These are phyloP conservation scores for Acanthamoeba culbertsoni DNA, from an alignment of 208 protist species.

Conservation along the genomic window DNA sequence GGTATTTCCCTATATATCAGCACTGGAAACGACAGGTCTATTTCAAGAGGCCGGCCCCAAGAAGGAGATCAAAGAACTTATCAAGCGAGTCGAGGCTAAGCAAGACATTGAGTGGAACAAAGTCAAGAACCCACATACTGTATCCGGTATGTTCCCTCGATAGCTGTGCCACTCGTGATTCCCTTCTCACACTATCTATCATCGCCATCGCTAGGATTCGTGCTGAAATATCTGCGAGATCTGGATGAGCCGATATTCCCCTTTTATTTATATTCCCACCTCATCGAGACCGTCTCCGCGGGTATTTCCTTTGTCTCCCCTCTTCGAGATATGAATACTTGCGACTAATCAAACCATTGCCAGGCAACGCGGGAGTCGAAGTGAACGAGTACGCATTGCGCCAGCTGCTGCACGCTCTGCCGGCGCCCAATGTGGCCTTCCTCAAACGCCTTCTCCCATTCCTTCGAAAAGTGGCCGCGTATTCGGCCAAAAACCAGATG, in stretches of 20 bases:
- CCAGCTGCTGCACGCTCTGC: not conserved
- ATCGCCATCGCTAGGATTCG: not conserved
- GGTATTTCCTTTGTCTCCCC: not conserved
- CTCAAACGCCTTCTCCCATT: conserved; percentile 12
- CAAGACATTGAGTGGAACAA: not conserved
- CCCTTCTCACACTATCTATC: not conserved
- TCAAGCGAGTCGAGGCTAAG: conserved; percentile 12
- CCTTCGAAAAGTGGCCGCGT: not conserved
- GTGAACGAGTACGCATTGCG: not conserved
- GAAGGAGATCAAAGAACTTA: conserved; percentile 32
- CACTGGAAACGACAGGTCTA: not conserved
- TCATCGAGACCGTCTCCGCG: not conserved
- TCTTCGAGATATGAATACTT: not conserved
- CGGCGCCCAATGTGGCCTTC: not conserved
- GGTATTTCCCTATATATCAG: not conserved
- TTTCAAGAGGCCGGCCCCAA: not conserved
- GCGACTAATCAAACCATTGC: not conserved
- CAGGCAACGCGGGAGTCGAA: not conserved
- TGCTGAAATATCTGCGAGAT: not conserved
- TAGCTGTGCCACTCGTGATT: not conserved
- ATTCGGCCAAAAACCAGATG: not conserved
- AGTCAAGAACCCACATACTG: conserved; percentile 15
- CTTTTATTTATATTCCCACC: not conserved
- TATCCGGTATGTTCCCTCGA: not conserved
- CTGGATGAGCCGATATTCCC: conserved; percentile 1